A percentile compares a stretch with the other conserved stretches of the same genome.
Evolutionary conservation across 2,329 filamentous ascomycete genomes (phyloP).

Genomic region (Ophiocordyceps camponoti-saundersi): DNA sequence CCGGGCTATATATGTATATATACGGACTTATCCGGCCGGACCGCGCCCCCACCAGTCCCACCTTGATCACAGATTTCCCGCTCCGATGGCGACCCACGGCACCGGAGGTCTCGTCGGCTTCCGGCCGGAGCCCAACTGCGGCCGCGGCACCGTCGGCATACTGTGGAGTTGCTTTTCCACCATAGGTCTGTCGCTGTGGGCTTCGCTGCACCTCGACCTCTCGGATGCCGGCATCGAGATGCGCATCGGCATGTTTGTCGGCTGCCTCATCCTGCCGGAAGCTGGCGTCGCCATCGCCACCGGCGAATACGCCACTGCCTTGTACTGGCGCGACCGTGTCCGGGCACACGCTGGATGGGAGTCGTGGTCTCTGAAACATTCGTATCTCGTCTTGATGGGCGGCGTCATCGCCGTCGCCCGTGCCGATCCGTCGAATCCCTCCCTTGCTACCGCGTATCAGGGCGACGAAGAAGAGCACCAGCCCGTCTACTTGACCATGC

Average conservation of each 20-base stretch:
- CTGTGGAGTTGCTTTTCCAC: background rate
- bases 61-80: background rate
- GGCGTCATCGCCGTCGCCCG: background rate
- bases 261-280: background rate
- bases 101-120: background rate
- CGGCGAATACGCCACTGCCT: background rate
- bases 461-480: background rate
- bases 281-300: background rate
- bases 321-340: background rate
- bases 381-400: background rate
- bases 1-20: too few relatives aligned
- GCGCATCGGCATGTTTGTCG: background rate
- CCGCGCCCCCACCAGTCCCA: too few relatives aligned
- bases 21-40: too few relatives aligned
- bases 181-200: background rate
- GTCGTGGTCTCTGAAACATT: background rate
- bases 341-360: background rate
- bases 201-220: background rate
- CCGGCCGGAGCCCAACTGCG: background rate
- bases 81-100: background rate
- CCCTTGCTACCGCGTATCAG: too few relatives aligned
- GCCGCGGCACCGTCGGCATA: background rate
- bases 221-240: background rate
- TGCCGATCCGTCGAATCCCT: background rate
- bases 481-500: background rate